Conservation (phyloP, 257 asterid species). For the Rhazya stricta region DNA sequence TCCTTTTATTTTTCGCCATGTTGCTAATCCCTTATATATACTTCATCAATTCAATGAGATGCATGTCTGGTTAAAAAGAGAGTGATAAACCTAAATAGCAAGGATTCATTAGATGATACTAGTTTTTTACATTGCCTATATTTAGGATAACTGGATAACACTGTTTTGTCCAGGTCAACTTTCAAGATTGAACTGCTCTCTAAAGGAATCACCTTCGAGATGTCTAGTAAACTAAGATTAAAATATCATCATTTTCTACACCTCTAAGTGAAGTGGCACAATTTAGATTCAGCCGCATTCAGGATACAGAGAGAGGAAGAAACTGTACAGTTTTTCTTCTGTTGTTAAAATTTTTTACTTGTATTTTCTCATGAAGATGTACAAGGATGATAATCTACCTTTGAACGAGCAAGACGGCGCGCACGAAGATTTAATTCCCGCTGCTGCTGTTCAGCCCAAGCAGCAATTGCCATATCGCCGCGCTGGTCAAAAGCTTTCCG, state of each 20-base stretch:
- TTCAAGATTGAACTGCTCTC: not conserved
- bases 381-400: constrained; percentile 40
- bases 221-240: not conserved
- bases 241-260: not conserved
- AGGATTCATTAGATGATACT: no score
- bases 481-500: constrained; percentile 94
- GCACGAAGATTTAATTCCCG: constrained; percentile 78
- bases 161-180: no score
- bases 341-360: not conserved
- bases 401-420: constrained; percentile 90
- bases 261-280: not conserved
- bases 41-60: not conserved
- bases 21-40: not conserved
- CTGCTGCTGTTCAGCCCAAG: constrained; percentile 99
- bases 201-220: not conserved
- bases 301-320: not conserved
- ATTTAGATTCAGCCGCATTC: not conserved
- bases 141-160: not conserved
- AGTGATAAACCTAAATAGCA: not conserved
- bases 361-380: not conserved
- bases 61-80: not conserved
- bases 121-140: not conserved
- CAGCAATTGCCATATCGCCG: constrained; percentile 95
- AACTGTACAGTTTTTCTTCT: not conserved
- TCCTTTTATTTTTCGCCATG: not conserved